Base-by-base conservation (phyloP, 257 asterid species). In the Solanum sitiens region DNA sequence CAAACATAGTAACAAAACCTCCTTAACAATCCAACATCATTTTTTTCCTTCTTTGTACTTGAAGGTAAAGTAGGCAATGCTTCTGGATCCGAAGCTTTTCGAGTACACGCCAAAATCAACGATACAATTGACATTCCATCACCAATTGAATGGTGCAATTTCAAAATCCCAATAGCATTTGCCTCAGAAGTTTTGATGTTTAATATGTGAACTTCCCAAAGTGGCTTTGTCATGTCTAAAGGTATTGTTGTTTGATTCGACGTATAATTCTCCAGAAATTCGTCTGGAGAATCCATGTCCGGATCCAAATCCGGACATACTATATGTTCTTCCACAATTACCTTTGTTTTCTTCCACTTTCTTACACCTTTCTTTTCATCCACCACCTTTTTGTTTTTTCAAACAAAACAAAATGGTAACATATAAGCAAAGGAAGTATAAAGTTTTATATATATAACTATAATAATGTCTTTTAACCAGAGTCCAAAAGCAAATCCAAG, bases 191-290 rank as follows among this genome's bases (percentile, higher is more conserved):
- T 93, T 86, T 77, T 86, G 44, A 92, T 42, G 61, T 93, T 93
- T 1, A 93, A 87, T 33, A 93, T 89, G 85, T 93, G 91, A 23
- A 92, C 12, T 50, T 93, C 94, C 95, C 95, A 93, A 4, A 90
- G 9, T 25, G 95, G 95, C 86, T 93, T 93, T 7, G 67, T 44
- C 12, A 30, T 21, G 73, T 92, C 90, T 86, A 91, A 25, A 4
- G 91, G 86, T 7, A 21, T 87, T 50, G 79, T 89, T 20, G 92
- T 86, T 13, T 89, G 88, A 45, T 40, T 42, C 30, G 91, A 83
- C 4, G 87, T 6, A 85, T 83, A 93, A 13, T 88, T 86, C 33
- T 89, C 93, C 2, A 93, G 59, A 8, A 86, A 89, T 8, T 85
- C 84, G 20, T 93, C 93, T 1, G 93, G 89, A 11, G 86, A 50